phyloP scores from a whole-genome alignment of 441 rosid species.

The Codiaeum variegatum region DNA sequence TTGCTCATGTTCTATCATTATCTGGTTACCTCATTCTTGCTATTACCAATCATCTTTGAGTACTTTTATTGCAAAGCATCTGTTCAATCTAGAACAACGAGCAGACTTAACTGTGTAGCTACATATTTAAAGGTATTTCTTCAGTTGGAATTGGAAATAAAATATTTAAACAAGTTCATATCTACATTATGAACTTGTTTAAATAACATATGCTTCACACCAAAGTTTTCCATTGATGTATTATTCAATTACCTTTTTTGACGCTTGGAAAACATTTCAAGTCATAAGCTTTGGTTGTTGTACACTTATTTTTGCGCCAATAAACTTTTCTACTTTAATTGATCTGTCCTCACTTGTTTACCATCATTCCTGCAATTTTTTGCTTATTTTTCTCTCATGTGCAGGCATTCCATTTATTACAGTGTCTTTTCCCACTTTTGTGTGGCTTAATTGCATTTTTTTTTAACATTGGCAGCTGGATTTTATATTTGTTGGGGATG shows the following conservation, averaged over 20 bases:
- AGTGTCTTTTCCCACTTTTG: conserved; percentile 12
- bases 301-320: background rate
- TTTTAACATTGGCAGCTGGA: conserved; percentile 61
- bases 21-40: background rate
- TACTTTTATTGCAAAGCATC: background rate
- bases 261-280: background rate
- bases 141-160: background rate
- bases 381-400: background rate
- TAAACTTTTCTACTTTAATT: background rate
- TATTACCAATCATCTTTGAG: background rate
- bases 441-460: conserved; percentile 6
- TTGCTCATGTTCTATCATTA: conserved; percentile 18
- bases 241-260: background rate
- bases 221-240: background rate
- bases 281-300: background rate
- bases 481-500: conserved; percentile 99
- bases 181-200: background rate
- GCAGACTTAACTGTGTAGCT: background rate
- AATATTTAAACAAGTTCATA: too few species aligned
- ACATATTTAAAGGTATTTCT: background rate
- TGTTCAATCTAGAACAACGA: background rate
- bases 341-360: background rate
- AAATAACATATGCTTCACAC: background rate
- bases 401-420: background rate
- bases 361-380: background rate